Percentiles rank a stretch among this genome's conserved stretches.
These are phyloP conservation scores for Aspergillus biplanus DNA, from an alignment of 495 filamentous ascomycete genomes.

Conservation along the genomic window DNA sequence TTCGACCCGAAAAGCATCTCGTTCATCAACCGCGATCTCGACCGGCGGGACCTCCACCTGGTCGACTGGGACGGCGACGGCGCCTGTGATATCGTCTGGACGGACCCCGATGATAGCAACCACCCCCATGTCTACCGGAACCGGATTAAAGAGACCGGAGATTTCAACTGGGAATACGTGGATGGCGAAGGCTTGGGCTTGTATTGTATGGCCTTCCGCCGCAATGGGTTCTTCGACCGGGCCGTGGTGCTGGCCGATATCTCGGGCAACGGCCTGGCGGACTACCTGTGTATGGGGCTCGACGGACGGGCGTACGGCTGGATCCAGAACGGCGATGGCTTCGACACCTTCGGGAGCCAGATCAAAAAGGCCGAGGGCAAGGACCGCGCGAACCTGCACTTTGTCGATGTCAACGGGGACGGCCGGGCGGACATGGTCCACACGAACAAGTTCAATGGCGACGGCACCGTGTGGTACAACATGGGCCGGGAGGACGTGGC, in stretches of 20 bases:
- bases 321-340: background rate
- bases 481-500: background rate
- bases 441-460: constrained; percentile 15
- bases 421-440: constrained; percentile 3
- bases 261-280: background rate
- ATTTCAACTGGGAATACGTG: background rate
- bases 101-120: background rate
- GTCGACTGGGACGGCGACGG: constrained; percentile 1
- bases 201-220: too few relatives aligned
- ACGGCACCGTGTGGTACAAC: constrained; percentile 16
- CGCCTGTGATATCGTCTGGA: constrained; percentile 13
- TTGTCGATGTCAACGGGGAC: constrained; percentile 12
- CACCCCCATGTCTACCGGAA: too few relatives aligned
- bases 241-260: too few relatives aligned
- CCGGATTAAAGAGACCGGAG: too few relatives aligned
- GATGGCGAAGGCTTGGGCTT: too few relatives aligned
- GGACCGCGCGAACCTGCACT: constrained; percentile 12
- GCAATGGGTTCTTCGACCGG: too few relatives aligned
- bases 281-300: constrained; percentile 7
- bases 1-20: background rate
- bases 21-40: background rate
- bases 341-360: background rate
- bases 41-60: constrained; percentile 12
- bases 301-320: constrained; percentile 3
- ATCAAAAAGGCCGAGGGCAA: constrained; percentile 2